phyloP scores from a whole-genome alignment of 2,329 filamentous ascomycete species.

The Apiospora pterosperma region DNA sequence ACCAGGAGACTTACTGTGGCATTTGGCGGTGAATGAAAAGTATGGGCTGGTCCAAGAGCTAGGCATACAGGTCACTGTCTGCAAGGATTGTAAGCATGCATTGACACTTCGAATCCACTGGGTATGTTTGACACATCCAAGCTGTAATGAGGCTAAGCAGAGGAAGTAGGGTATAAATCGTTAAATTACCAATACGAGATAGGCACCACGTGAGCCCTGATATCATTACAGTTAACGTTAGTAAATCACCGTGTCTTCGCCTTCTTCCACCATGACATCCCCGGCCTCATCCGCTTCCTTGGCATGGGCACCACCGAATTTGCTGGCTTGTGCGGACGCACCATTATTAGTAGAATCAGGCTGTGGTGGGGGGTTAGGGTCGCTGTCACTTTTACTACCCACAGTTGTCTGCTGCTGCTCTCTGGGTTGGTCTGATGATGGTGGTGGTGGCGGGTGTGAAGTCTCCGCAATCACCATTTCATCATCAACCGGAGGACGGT shows the following conservation, averaged over 20 bases:
- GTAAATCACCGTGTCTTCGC: slow-evolving; percentile 91
- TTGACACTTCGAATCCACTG: not conserved
- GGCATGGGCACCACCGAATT: slow-evolving; percentile 24
- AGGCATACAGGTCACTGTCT: not conserved
- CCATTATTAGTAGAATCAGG: slow-evolving; percentile 35
- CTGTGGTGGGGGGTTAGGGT: slow-evolving; percentile 30
- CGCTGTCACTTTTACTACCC: slow-evolving; percentile 41
- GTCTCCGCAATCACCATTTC: slow-evolving; percentile 21
- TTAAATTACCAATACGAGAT: not conserved
- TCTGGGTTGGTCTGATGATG: slow-evolving; percentile 8
- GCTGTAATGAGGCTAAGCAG: not conserved
- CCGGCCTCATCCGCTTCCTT: slow-evolving; percentile 62
- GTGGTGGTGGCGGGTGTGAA: slow-evolving; percentile 20
- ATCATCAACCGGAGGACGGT: slow-evolving; percentile 7
- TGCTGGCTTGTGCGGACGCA: slow-evolving; percentile 20
- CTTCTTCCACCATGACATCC: slow-evolving; percentile 77
- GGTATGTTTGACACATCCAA: not conserved
- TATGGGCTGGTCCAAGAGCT: not conserved
- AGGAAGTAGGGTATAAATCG: not conserved
- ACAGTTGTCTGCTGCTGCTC: slow-evolving; percentile 29
- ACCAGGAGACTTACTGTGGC: not conserved
- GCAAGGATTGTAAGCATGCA: not conserved
- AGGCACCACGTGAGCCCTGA: not conserved
- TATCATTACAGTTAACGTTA: slow-evolving; percentile 38
- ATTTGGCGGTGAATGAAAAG: not conserved